These are phyloP conservation scores for Neoascochyta sp. DNA, from an alignment of 2,329 filamentous ascomycete species.

Conservation along the genomic window DNA sequence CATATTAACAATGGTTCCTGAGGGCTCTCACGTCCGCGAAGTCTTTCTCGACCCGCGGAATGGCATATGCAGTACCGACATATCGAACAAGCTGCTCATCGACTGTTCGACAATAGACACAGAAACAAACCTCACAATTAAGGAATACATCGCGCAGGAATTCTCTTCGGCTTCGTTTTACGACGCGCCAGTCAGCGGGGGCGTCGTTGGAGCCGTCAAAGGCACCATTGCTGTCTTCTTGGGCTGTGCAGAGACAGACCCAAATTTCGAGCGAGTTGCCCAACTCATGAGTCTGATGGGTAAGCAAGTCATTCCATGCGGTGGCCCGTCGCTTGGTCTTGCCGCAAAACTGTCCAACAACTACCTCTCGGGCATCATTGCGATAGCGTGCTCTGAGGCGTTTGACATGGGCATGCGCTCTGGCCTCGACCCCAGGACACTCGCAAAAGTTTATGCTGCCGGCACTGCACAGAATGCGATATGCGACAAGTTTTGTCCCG, in stretches of 20 bases:
- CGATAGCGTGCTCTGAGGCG: slow-evolving; percentile 56
- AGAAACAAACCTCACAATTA: slow-evolving; percentile 48
- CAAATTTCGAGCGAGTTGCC: slow-evolving; percentile 45
- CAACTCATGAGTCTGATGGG: slow-evolving; percentile 52
- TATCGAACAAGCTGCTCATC: slow-evolving; percentile 48
- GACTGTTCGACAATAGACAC: slow-evolving; percentile 58
- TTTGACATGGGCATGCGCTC: slow-evolving; percentile 59
- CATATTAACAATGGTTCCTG: slow-evolving; percentile 54
- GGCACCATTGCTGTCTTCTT: slow-evolving; percentile 56
- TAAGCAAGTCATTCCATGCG: slow-evolving; percentile 53
- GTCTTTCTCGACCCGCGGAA: slow-evolving; percentile 48
- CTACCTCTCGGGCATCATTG: slow-evolving; percentile 57
- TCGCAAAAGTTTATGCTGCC: slow-evolving; percentile 51
- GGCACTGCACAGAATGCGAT: slow-evolving; percentile 53
- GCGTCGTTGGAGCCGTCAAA: slow-evolving; percentile 50
- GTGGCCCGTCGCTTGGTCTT: slow-evolving; percentile 54
- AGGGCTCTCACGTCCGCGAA: slow-evolving; percentile 49
- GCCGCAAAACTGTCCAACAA: slow-evolving; percentile 61
- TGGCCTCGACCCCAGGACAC: slow-evolving; percentile 53
- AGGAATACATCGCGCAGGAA: slow-evolving; percentile 36
- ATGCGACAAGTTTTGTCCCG: slow-evolving; percentile 51
- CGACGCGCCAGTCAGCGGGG: slow-evolving; percentile 54
- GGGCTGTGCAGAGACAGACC: slow-evolving; percentile 46
- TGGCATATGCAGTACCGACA: slow-evolving; percentile 43
- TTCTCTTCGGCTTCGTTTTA: slow-evolving; percentile 48